Base-by-base conservation (phyloP, 2,329 filamentous ascomycete species). In the Fusarium begoniae region DNA sequence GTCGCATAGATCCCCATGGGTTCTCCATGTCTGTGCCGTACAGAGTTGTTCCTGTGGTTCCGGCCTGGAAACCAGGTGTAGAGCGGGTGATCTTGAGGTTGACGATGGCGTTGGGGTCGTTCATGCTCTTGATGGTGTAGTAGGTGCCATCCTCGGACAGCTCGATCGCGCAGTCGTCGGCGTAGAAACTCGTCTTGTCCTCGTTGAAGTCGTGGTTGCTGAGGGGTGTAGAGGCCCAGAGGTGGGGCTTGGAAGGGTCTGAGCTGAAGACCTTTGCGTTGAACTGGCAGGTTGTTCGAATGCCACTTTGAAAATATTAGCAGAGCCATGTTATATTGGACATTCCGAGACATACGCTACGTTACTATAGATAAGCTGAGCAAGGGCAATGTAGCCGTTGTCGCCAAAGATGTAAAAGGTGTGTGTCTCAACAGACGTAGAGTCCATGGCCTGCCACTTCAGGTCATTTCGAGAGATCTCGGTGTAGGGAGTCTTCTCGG, bases 361-460 rank as follows among this genome's bases (percentile, higher is more conserved):
- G 84, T 98, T 98, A 87, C 94, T 98, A 88, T 98, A 98, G 82
- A 99, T 98, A 84, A 98, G 89, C 87, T 99, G 96, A 69, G 90
- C 90, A 83, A 98, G 90, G 60, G 89, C 94, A 74, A 95, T 83
- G 73, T 92, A 88, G 57, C 96, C 96, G 69, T 87, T 90, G 72
- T 98, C 93, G 63, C 92, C 87, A 83, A 92, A 92, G 80, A 98
- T 85, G 86, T 99, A 99, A 86, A 98, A 99, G 72, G 90, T 95
- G 86, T 98, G 93, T 37, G 94, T 98, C 88, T 99, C 96, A 77
- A 98, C 96, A 80, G 90, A 93, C 73, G 96, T 98, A 79, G 91
- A 92, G 76, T 94, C 92, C 86, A 95, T 89, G 32, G 88, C 90
- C 78, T 87, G 85, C 96, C 96, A 99, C 86, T 92, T 93, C 80